Base-by-base conservation (phyloP, 2,329 filamentous ascomycete species). In the Colletotrichum kahawae region DNA sequence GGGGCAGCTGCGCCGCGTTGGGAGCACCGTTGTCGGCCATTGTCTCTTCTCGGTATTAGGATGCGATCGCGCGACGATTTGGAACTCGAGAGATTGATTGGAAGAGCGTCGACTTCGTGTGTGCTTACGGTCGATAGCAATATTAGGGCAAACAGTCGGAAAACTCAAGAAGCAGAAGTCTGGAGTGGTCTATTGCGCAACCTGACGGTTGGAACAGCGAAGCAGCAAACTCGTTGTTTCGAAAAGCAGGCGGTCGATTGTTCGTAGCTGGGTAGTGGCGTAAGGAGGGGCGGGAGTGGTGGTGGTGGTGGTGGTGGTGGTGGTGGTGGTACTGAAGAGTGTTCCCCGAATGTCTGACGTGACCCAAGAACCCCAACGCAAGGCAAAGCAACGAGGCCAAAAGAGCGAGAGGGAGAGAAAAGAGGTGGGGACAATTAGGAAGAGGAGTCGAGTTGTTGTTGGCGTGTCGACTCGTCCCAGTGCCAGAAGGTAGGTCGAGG, bases 21-120 rank as follows among this genome's bases (percentile, higher is more conserved):
- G 92, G 85, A 79, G 92, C 87, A 83, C 91, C 90, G 87, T 90
- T 91, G 82, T 98, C 95, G 87, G 95, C 92, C 95, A 98, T 98
- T 83, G 85, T 87, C 14, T 65, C 54, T 54, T 67, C 34, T 63
- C 27, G 56, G 21, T 72, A 63, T 71, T 64, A 67, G 14, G 56
- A 62, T 18, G 57, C 33, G 68, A 43, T 63, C 43, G 56, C 64
- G 69, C 57, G 57, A 72, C 63, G 33, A 27, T 51, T 48, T 67
- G 63, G 38, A 64, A 63, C 27, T 67, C 69, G 63, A 62, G 43
- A 33, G 24, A 29, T 67, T 68, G 33, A 14, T 67, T 68, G 33
- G 16, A 24, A 48, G 27, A 67, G 62, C 54, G 18, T 33, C 48
- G 60, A 14, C 62, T 31, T 54, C 63, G 72, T 64, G 38, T 67